These are phyloP conservation scores for Linanthus parryae DNA, from an alignment of 148 eudicot genomes.

Conservation along the genomic window DNA sequence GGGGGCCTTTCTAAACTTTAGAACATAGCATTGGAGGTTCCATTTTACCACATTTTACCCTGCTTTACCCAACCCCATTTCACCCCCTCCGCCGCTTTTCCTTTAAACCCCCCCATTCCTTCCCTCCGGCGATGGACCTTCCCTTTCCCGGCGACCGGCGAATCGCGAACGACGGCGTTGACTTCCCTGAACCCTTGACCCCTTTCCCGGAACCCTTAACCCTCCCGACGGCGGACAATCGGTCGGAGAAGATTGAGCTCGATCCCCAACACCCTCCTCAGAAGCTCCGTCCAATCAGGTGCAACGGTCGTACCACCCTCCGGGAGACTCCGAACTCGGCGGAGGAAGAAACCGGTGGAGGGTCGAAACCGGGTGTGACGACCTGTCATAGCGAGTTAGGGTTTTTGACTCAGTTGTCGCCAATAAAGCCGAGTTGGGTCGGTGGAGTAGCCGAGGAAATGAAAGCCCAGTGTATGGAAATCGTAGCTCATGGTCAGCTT, in stretches of 20 bases:
- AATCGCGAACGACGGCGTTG: slow-evolving; percentile 2
- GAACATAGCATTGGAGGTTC: no score
- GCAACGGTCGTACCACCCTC: slow-evolving; percentile 15
- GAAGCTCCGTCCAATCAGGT: slow-evolving; percentile 50
- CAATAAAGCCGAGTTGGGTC: not conserved
- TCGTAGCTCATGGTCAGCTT: slow-evolving; percentile 15
- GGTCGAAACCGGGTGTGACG: not conserved
- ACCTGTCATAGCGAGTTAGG: slow-evolving; percentile 14
- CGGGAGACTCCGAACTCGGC: not conserved
- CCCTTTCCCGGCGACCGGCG: slow-evolving; percentile 12
- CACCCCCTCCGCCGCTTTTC: not conserved
- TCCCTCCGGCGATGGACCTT: slow-evolving; percentile 10
- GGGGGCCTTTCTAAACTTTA: no score
- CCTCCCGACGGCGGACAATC: slow-evolving; percentile 8
- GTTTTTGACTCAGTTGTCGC: slow-evolving; percentile 18
- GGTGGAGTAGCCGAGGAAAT: not conserved
- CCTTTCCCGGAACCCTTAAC: slow-evolving; percentile 21
- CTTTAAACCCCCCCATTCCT: not conserved
- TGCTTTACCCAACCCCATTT: not conserved
- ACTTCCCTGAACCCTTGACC: slow-evolving; percentile 10
- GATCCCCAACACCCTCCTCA: slow-evolving; percentile 22
- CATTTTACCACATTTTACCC: not conserved
- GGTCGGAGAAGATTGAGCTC: slow-evolving; percentile 7
- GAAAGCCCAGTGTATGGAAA: slow-evolving; percentile 14
- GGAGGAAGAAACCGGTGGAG: not conserved